These are phyloP conservation scores for Eremothecium sinecaudum DNA, from an alignment of 1,139 yeast species.

Conservation along the genomic window DNA sequence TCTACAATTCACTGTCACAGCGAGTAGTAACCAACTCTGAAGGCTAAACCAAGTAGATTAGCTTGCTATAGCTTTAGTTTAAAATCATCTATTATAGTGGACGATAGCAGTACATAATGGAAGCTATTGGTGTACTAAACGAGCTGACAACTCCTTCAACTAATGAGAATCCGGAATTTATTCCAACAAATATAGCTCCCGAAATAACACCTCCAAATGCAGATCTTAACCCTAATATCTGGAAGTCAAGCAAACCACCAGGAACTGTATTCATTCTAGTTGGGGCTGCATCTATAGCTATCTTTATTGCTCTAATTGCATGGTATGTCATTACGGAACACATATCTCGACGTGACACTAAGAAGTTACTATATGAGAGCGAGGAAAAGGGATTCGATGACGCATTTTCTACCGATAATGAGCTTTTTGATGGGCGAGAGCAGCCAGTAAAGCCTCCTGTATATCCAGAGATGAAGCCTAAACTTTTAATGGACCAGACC, in stretches of 20 bases:
- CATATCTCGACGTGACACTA: conserved; percentile 15
- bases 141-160: too few species aligned
- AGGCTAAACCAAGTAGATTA: too few species aligned
- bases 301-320: conserved; percentile 26
- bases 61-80: too few species aligned
- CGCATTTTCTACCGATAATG: neutral
- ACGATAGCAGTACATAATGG: too few species aligned
- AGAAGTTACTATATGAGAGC: conserved; percentile 8
- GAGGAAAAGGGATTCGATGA: conserved; percentile 11
- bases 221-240: conserved; percentile 52
- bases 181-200: too few species aligned
- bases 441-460: neutral
- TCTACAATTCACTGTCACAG: too few species aligned
- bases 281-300: conserved; percentile 52
- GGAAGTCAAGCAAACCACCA: conserved; percentile 42
- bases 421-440: neutral
- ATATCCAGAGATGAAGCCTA: conserved; percentile 1
- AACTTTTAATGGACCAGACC: neutral
- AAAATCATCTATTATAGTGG: too few species aligned
- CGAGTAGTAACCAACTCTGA: too few species aligned
- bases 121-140: too few species aligned
- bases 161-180: too few species aligned
- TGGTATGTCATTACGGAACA: conserved; percentile 21
- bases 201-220: conserved; percentile 55
- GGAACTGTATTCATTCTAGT: conserved; percentile 79